Percentiles rank a stretch among this genome's conserved stretches.
Evolutionary conservation across 2,329 filamentous ascomycete genomes (phyloP).

Genomic region (Fusarium euwallaceae): DNA sequence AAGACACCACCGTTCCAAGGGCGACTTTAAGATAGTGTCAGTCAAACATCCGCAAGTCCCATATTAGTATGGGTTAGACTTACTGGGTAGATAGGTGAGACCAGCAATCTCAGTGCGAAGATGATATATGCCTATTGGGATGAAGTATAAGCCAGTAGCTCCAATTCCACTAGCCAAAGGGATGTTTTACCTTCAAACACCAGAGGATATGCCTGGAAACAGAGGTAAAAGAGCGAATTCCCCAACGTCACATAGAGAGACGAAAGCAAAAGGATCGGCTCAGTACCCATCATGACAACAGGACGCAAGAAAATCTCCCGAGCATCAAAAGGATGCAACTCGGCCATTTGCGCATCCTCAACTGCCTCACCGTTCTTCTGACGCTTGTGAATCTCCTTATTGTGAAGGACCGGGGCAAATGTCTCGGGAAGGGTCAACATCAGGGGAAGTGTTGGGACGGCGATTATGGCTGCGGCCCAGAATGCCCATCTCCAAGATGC

Average conservation of each 20-base stretch:
- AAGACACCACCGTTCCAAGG: conserved; percentile 39
- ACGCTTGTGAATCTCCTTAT: conserved; percentile 61
- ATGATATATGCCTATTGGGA: conserved; percentile 50
- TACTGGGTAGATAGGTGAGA: conserved; percentile 63
- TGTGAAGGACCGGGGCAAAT: conserved; percentile 65
- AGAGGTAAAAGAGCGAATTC: conserved; percentile 65
- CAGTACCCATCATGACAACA: conserved; percentile 60
- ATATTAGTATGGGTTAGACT: conserved; percentile 45
- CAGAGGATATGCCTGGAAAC: conserved; percentile 65
- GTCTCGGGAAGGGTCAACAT: conserved; percentile 59
- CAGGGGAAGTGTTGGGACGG: conserved; percentile 46
- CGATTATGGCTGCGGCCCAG: conserved; percentile 54
- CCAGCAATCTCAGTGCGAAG: conserved; percentile 61
- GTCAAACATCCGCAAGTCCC: not conserved
- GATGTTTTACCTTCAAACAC: conserved; percentile 55
- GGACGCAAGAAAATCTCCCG: conserved; percentile 64
- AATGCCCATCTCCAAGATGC: conserved; percentile 57
- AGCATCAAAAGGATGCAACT: conserved; percentile 53
- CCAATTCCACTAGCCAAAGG: too few species aligned
- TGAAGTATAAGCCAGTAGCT: not conserved
- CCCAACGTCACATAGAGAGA: conserved; percentile 63
- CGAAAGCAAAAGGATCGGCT: conserved; percentile 64
- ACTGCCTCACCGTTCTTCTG: conserved; percentile 53
- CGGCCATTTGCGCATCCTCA: conserved; percentile 55
- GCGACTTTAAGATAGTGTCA: conserved; percentile 32